Percentiles rank a stretch among this genome's conserved stretches.
Conservation (phyloP, 1,284 basidiomycete genomes). For the Malassezia pachydermatis region DNA sequence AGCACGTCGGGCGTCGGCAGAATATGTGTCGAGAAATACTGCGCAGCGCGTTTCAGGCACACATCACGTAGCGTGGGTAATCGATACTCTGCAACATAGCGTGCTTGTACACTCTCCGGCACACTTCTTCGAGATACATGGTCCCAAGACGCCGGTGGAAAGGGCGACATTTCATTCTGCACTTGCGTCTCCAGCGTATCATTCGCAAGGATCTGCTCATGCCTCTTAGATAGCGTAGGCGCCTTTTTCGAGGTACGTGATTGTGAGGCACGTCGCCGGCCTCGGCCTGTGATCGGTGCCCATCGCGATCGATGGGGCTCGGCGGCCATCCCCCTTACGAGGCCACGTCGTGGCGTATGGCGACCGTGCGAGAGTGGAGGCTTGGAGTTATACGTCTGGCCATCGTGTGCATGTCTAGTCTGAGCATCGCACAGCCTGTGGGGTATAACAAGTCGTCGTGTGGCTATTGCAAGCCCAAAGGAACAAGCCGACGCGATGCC, state of each 20-base stretch:
- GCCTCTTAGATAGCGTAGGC: background rate
- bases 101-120: background rate
- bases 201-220: constrained; percentile 7
- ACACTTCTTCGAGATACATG: constrained; percentile 11
- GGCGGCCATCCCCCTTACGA: background rate
- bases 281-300: background rate
- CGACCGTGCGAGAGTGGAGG: background rate
- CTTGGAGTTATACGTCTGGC: background rate
- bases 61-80: constrained; percentile 4
- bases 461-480: constrained; percentile 50
- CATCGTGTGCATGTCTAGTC: background rate
- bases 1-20: constrained; percentile 7
- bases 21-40: constrained; percentile 15
- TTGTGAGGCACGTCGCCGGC: background rate
- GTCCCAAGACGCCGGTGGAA: constrained; percentile 14
- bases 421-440: constrained; percentile 48
- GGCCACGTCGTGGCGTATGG: background rate
- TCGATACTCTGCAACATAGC: background rate
- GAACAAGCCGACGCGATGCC: constrained; percentile 36
- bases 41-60: background rate
- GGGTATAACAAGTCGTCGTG: constrained; percentile 49
- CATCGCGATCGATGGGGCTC: background rate
- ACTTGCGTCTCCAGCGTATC: constrained; percentile 17
- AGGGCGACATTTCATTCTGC: constrained; percentile 19
- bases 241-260: background rate